A percentile compares a stretch with the other conserved stretches of the same genome.
Evolutionary conservation across 306 rosid genomes (phyloP).

Genomic region (Phaseolus lunatus): DNA sequence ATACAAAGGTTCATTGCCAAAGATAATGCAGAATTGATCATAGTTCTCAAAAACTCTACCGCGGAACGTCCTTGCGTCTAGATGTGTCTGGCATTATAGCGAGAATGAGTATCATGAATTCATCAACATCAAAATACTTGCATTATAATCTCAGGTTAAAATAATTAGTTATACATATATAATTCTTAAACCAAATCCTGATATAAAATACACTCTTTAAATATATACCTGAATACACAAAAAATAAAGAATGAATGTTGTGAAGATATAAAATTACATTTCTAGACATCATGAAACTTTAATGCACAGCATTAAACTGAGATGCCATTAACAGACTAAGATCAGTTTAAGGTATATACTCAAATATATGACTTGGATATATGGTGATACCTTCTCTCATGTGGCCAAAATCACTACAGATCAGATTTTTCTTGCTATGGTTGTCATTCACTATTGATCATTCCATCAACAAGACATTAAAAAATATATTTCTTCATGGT

Average conservation of each 20-base stretch:
- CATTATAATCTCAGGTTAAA: constrained; percentile 23
- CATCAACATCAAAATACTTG: constrained; percentile 32
- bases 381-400: too few species aligned
- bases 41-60: constrained; percentile 59
- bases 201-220: constrained; percentile 4
- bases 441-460: too few species aligned
- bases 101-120: constrained; percentile 29
- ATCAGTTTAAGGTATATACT: too few species aligned
- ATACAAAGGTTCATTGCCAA: constrained; percentile 50
- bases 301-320: too few species aligned
- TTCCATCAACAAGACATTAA: too few species aligned
- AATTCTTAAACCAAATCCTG: constrained; percentile 16
- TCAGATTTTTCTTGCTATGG: too few species aligned
- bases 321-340: too few species aligned
- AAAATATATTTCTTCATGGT: too few species aligned
- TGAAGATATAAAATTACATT: too few species aligned
- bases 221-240: not conserved
- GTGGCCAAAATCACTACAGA: too few species aligned
- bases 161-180: not conserved
- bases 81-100: constrained; percentile 53
- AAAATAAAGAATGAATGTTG: constrained; percentile 1
- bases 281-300: too few species aligned
- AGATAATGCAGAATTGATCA: constrained; percentile 55
- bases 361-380: too few species aligned
- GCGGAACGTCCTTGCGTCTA: constrained; percentile 56